Evolutionary conservation across 371 early-diverging fungal species (phyloP), one percentile per base, ranked within the genome.

Genomic region (Mortierella sp.): DNA sequence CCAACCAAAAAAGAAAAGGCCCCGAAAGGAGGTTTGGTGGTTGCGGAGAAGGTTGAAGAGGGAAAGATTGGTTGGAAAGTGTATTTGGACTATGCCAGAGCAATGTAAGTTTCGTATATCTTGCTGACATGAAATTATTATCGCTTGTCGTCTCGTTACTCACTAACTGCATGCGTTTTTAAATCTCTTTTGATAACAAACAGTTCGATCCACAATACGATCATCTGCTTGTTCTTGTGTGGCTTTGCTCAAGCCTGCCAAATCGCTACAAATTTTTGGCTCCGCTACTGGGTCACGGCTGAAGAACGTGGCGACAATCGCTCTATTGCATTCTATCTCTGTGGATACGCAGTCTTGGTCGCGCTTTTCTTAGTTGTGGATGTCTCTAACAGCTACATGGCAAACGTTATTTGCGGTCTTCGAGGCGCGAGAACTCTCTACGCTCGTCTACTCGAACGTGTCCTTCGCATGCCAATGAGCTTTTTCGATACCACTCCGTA

Each of bases 401-500:
- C 81, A 4, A 69, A 68, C 28, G 76, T 81, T 0, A 40, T 77
- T 18, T 73, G 75, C 18, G 84, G 79, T 22, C 69, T 89, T n/a
- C 77, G 72, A 16, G 86, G 86, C 5, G 83, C 87, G 45, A 84
- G 57, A 59, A 75, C 66, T 6, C 64, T 91, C 1, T 93, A 95
- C 63, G 94, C 88, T 90, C 0, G 96, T 90, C 75, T 95, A 91
- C 75, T 95, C 22, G 68, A 84, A 16, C 88, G 92, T 45, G 88
- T 94, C 14, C 62, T 94, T 40, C 87, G 88, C 22, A 90, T 95
- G 16, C 94, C 93, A 10, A 86, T 95, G 75, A 80, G 90, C 1
- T 95, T 95, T 71, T 96, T 93, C 76, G 95, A 97, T 72, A 91
- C 93, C 0, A 97, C 95, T 16, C 98, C 96, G 40, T 83, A 90